phyloP scores from a whole-genome alignment of 1,284 basidiomycete genomes.

The Peniophora sp. region DNA sequence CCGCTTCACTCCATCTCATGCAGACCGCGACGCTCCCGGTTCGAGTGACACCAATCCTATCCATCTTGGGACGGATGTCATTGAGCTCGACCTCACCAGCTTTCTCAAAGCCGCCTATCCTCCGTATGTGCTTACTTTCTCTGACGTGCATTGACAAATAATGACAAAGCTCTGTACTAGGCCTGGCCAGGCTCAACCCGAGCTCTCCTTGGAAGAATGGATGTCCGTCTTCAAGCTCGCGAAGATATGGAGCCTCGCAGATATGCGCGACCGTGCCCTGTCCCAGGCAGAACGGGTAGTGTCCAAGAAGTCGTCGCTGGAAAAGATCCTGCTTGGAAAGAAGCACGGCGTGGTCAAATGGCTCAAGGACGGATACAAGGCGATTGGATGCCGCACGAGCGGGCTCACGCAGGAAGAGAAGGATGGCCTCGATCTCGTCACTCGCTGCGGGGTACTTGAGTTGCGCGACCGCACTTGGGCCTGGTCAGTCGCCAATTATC shows the following conservation, averaged over 20 bases:
- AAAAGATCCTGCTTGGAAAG: background rate
- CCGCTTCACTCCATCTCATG: background rate
- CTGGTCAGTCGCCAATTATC: too few species aligned
- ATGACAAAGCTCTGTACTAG: background rate
- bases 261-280: background rate
- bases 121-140: background rate
- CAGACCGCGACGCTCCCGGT: background rate
- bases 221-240: slow-evolving; percentile 7
- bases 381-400: background rate
- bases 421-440: background rate
- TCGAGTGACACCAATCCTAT: background rate
- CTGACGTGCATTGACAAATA: background rate
- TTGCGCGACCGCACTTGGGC: background rate
- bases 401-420: background rate
- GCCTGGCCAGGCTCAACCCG: background rate
- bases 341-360: background rate
- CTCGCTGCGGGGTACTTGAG: background rate
- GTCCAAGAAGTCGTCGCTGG: background rate
- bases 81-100: background rate
- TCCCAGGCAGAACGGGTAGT: background rate
- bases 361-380: background rate
- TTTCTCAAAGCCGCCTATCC: background rate
- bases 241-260: slow-evolving; percentile 5
- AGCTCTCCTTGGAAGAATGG: slow-evolving; percentile 5
- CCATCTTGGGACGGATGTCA: background rate